Evolutionary conservation across 2,329 filamentous ascomycete species (phyloP).

Genomic region (Coccinonectria pachysandricola): DNA sequence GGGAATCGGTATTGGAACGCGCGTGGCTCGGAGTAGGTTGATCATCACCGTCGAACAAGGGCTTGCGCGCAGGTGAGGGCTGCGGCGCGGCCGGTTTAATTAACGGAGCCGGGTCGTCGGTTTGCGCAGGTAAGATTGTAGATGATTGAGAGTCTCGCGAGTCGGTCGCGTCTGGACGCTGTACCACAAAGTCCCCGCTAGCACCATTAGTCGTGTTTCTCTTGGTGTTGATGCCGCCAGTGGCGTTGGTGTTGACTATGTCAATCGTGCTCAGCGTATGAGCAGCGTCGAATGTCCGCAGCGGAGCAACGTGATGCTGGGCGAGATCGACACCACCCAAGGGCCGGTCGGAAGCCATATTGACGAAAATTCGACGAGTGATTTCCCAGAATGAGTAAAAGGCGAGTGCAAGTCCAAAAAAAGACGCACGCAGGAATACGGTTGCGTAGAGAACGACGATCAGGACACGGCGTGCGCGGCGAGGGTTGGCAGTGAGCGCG

Average conservation of each 20-base stretch:
- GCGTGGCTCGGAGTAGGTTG: slow-evolving; percentile 16
- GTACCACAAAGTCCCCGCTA: slow-evolving; percentile 19
- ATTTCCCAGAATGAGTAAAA: too few relatives aligned
- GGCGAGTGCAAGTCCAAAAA: too few relatives aligned
- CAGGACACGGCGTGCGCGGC: too few relatives aligned
- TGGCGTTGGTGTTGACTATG: slow-evolving; percentile 7
- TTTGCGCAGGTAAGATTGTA: slow-evolving; percentile 7
- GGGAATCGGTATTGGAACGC: slow-evolving; percentile 13
- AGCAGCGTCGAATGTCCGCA: slow-evolving; percentile 6
- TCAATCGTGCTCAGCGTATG: slow-evolving; percentile 3
- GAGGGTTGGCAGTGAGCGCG: too few relatives aligned
- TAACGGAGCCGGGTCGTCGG: slow-evolving; percentile 3
- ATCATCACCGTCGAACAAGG: slow-evolving; percentile 14
- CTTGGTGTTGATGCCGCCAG: slow-evolving; percentile 9
- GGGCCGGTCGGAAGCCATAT: slow-evolving; percentile 14
- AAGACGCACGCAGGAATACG: too few relatives aligned
- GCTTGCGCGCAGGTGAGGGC: slow-evolving; percentile 8
- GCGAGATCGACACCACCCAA: slow-evolving; percentile 12
- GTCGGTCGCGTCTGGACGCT: slow-evolving; percentile 14
- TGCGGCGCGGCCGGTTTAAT: too few relatives aligned
- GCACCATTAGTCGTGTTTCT: too few relatives aligned
- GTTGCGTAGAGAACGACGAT: too few relatives aligned
- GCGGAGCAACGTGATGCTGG: slow-evolving; percentile 11
- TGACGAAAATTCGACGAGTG: too few relatives aligned
- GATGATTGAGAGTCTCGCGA: slow-evolving; percentile 14